phyloP scores from a whole-genome alignment of 805 yeast species.

The Phaffomyces opuntiae region DNA sequence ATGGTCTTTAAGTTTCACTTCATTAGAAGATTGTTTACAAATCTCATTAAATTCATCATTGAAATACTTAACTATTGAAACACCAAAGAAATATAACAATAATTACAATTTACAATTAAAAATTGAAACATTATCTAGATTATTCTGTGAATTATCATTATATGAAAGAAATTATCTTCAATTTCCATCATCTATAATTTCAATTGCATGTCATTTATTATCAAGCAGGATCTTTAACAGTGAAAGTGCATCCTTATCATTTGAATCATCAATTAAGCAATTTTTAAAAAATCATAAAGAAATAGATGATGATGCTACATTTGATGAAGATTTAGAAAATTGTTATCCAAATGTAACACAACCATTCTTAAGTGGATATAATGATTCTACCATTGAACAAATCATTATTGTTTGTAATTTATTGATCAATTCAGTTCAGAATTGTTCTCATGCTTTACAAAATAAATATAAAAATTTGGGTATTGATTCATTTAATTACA shows the following conservation, averaged over 20 bases:
- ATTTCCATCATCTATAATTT: slow-evolving; percentile 38
- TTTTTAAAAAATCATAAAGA: slow-evolving; percentile 9
- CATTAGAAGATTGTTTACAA: slow-evolving; percentile 24
- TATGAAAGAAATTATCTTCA: slow-evolving; percentile 43
- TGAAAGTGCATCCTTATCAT: slow-evolving; percentile 16
- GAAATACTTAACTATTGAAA: slow-evolving; percentile 8
- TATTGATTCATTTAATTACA: slow-evolving; percentile 1
- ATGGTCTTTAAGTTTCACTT: slow-evolving; percentile 40
- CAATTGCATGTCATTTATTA: slow-evolving; percentile 42
- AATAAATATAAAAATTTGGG: slow-evolving; percentile 16
- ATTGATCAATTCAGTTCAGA: slow-evolving; percentile 13
- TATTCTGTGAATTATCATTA: slow-evolving; percentile 46
- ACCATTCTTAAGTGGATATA: slow-evolving; percentile 22
- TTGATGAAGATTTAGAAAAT: slow-evolving; percentile 21
- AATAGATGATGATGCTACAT: slow-evolving; percentile 20
- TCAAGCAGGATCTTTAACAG: slow-evolving; percentile 43
- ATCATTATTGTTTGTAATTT: slow-evolving; percentile 13
- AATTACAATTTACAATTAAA: slow-evolving; percentile 6
- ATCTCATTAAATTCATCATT: slow-evolving; percentile 11
- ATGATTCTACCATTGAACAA: slow-evolving; percentile 9
- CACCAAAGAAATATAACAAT: slow-evolving; percentile 16
- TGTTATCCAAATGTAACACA: slow-evolving; percentile 15
- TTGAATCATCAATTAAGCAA: slow-evolving; percentile 12
- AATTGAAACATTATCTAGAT: slow-evolving; percentile 31
- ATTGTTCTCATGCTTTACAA: slow-evolving; percentile 18